Conservation (phyloP, 352 stramenopile genomes). For the Thalassiosira pacifica region DNA sequence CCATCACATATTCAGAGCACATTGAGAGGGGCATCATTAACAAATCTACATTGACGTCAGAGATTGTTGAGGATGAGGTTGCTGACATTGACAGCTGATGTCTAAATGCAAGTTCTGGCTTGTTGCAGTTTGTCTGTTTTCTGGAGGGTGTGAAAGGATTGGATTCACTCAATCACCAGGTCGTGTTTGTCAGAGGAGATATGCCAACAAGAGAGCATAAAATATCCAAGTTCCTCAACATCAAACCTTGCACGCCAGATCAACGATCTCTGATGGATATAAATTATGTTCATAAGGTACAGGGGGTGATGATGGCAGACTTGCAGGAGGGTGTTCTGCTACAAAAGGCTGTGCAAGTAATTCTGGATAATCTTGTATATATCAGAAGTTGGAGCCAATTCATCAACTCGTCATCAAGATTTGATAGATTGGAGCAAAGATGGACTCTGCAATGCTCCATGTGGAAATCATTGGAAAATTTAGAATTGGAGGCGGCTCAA, state of each 20-base stretch:
- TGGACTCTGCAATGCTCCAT: neutral
- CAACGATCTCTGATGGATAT: slow-evolving; percentile 5
- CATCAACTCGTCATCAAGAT: neutral
- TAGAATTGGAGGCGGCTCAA: too few relatives aligned
- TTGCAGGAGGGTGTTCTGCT: neutral
- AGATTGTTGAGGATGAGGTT: slow-evolving; percentile 1
- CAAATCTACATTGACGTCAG: too few relatives aligned
- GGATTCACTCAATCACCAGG: slow-evolving; percentile 10
- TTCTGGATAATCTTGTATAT: slow-evolving; percentile 10
- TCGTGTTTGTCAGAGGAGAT: neutral
- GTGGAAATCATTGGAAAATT: too few relatives aligned
- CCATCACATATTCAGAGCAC: slow-evolving; percentile 9
- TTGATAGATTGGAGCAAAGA: slow-evolving; percentile 4
- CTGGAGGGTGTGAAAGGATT: too few relatives aligned
- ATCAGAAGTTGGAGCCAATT: neutral
- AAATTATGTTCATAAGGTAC: slow-evolving; percentile 4
- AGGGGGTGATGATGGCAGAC: slow-evolving; percentile 6
- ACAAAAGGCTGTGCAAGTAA: neutral
- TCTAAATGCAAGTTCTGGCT: too few relatives aligned
- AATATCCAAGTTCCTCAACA: neutral
- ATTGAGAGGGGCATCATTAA: neutral
- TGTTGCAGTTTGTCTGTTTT: too few relatives aligned
- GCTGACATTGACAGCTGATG: neutral
- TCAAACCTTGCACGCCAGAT: neutral
- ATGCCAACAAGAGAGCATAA: slow-evolving; percentile 22